Conservation (phyloP, 1,284 basidiomycete species). For the Malassezia dermatis region DNA sequence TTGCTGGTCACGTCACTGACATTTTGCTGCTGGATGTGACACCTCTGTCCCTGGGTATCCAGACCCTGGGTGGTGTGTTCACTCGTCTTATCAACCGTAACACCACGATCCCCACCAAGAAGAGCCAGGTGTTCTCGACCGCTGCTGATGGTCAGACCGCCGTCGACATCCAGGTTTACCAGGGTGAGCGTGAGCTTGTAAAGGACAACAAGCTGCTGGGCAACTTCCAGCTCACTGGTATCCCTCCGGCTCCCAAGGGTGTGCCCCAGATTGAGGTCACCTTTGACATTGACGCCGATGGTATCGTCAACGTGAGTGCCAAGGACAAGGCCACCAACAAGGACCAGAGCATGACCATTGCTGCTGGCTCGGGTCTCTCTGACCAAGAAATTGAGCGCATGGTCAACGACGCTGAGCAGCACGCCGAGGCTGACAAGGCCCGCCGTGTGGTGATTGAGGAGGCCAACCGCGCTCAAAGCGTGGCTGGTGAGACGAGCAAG, state of each 20-base stretch:
- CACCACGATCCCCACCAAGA: slow-evolving; percentile 98
- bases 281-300: slow-evolving; percentile 95
- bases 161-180: slow-evolving; percentile 80
- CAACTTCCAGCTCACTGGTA: slow-evolving; percentile 96
- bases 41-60: slow-evolving; percentile 84
- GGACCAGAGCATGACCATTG: slow-evolving; percentile 94
- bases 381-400: slow-evolving; percentile 97
- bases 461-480: slow-evolving; percentile 90
- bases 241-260: slow-evolving; percentile 94
- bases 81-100: slow-evolving; percentile 70
- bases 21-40: slow-evolving; percentile 93
- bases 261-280: slow-evolving; percentile 98
- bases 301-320: slow-evolving; percentile 92
- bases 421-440: slow-evolving; percentile 62
- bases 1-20: slow-evolving; percentile 90
- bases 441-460: slow-evolving; percentile 85
- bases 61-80: slow-evolving; percentile 98
- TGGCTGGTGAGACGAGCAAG: slow-evolving; percentile 90
- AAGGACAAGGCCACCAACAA: slow-evolving; percentile 95
- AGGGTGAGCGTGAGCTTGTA: slow-evolving; percentile 95
- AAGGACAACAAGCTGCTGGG: slow-evolving; percentile 98
- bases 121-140: slow-evolving; percentile 96
- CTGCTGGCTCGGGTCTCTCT: slow-evolving; percentile 87
- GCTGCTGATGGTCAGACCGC: slow-evolving; percentile 67
- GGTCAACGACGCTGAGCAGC: slow-evolving; percentile 87